Evolutionary conservation across 306 rosid genomes (phyloP), one percentile per base, ranked within the genome.

Genomic region (Corylus americana): DNA sequence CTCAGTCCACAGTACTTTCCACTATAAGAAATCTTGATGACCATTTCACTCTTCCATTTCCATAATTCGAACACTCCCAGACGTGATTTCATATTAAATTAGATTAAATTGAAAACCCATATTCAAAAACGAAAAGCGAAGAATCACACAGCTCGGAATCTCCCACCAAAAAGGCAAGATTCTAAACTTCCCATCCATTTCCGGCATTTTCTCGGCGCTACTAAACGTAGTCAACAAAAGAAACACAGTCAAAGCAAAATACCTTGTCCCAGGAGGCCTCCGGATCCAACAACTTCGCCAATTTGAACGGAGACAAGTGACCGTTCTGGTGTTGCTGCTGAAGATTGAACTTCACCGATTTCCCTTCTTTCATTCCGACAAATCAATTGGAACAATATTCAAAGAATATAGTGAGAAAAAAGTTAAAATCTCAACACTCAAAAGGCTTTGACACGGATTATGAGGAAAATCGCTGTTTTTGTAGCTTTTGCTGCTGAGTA

Each of bases 191-290:
- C 31, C 45, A 11, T 47, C 71, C 17, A 17, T 42, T 48, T 63
- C 59, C 71, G 25, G 35, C 69, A 44, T 61, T 63, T 61, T 81
- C 71, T 49, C 55, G 12, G 18, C 31, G 18, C 31, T 0, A 9
- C 48, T 51, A 68, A 68, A 68, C 16, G 13, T 29, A 68, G 48
- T 39, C 13, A 44, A 68, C 51, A 18, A 42, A 8, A 42, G 72
- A 10, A 68, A 68, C 42, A 39, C 0, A 42, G 42, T 42, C 16
- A 8, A 68, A 76, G 84, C 5, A 20, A 55, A 39, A 79, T 83
- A 96, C 99, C 99, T 96, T 96, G 82, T 96, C 99, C 99, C 99
- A 93, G 0, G 99, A 93, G 81, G 98, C 96, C 82, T 96, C 99
- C 12, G 99, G 98, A 88, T 93, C 98, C 77, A 96, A 85, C 83